Base-by-base conservation (phyloP, 176 grass and related monocot genomes). In the Oryza glaberrima region DNA sequence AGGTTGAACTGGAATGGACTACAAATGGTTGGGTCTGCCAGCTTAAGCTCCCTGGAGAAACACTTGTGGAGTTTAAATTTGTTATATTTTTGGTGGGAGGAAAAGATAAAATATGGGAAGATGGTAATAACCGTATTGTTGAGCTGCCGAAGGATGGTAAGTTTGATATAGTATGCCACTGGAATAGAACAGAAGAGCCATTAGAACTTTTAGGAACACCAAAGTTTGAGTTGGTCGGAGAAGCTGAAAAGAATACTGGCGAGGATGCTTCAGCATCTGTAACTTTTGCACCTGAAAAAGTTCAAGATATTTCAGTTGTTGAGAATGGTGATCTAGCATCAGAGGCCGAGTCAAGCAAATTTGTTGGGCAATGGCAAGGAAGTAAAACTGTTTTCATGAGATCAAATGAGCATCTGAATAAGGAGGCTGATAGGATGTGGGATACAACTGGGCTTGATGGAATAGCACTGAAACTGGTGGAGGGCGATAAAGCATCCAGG, bases 321-420 rank as follows among this genome's bases (percentile, higher is more conserved):
- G 58, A 36, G 51, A 47, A 69, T 19, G 66, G 52, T 66, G 15
- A 76, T 35, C 2, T 78, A 58, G 69, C 49, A 28, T 32, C 10
- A 67, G 85, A 84, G 82, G 74, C 28, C 7, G 84, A 86, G 43
- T 72, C 86, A 0, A 93, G 85, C 72, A 84, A 70, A 63, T 92
- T 98, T 81, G 78, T 61, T 51, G 93, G 77, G 25, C 88, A 85
- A 60, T 98, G 95, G 95, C 90, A 98, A 92, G 95, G 95, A 74
- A 89, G 76, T 70, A 54, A 88, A 48, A 44, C 83, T 58, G 82
- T 86, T 38, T 98, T 98, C 77, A 95, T 98, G 93, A 83, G 45
- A 56, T 98, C 93, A 26, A 98, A 95, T 72, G 83, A 95, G 85
- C 95, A 98, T 69, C 45, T 34, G 26, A 92, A 72, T 82, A 90